A percentile compares a stretch with the other conserved stretches of the same genome.
Conservation (phyloP, 2,329 filamentous ascomycete genomes). For the Teratosphaeria viscida region DNA sequence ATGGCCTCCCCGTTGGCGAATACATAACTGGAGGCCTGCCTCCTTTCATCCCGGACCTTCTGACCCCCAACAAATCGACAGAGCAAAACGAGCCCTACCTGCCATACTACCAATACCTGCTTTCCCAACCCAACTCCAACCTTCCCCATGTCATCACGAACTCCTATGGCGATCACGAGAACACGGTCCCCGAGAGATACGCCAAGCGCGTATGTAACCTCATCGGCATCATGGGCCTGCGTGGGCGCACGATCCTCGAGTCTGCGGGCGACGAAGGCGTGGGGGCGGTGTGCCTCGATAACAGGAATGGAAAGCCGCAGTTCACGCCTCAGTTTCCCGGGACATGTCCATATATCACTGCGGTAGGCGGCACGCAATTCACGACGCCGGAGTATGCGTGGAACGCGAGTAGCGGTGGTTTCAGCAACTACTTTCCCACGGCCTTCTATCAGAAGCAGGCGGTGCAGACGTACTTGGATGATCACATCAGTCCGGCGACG, state of each 20-base stretch:
- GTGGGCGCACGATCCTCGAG: conserved; percentile 51
- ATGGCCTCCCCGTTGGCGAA: conserved; percentile 43
- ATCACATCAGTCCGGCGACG: conserved; percentile 7
- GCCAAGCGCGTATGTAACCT: conserved; percentile 52
- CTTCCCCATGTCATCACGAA: conserved; percentile 53
- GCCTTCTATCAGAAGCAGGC: conserved; percentile 34
- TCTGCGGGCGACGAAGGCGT: conserved; percentile 52
- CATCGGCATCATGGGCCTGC: conserved; percentile 52
- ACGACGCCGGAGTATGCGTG: conserved; percentile 28
- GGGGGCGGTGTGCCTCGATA: conserved; percentile 35
- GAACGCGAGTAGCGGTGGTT: conserved; percentile 28
- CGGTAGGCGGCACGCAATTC: conserved; percentile 33
- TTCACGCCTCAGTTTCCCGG: conserved; percentile 28
- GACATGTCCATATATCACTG: conserved; percentile 36
- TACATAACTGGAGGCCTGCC: conserved; percentile 50
- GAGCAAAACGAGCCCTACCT: conserved; percentile 59
- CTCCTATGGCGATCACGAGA: conserved; percentile 57
- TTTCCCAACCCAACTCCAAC: conserved; percentile 34
- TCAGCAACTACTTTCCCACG: conserved; percentile 32
- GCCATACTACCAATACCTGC: conserved; percentile 47
- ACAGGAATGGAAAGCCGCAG: conserved; percentile 31
- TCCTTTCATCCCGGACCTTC: conserved; percentile 39
- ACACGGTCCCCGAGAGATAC: conserved; percentile 49
- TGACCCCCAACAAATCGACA: conserved; percentile 23
- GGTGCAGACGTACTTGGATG: conserved; percentile 16